Evolutionary conservation across 495 filamentous ascomycete genomes (phyloP).

Genomic region (Hyphodiscus hymeniophilus): DNA sequence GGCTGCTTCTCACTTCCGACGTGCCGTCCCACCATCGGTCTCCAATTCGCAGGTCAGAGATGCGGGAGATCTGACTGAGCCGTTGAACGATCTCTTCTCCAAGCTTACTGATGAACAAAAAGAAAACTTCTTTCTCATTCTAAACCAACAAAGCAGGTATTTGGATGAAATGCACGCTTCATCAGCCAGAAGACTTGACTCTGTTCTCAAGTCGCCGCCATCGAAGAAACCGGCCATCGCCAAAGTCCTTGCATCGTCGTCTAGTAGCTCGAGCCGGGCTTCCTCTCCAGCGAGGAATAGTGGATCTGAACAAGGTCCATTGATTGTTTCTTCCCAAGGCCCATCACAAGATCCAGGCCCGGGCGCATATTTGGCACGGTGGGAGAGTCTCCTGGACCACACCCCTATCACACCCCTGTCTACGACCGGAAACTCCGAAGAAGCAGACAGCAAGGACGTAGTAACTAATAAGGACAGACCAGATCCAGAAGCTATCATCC

Average conservation of each 20-base stretch:
- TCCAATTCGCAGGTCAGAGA: conserved; percentile 13
- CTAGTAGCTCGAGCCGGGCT: conserved; percentile 16
- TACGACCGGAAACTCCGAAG: conserved; percentile 34
- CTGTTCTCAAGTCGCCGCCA: conserved; percentile 4
- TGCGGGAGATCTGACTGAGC: conserved; percentile 35
- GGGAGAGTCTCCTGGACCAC: conserved; percentile 53
- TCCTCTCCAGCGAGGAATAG: conserved; percentile 3
- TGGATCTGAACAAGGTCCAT: conserved; percentile 5
- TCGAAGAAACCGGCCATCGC: conserved; percentile 2
- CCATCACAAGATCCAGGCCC: conserved; percentile 38
- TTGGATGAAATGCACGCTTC: conserved; percentile 37
- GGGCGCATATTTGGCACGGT: conserved; percentile 53
- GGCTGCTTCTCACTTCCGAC: conserved; percentile 32
- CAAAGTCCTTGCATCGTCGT: conserved; percentile 26
- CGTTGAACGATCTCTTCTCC: conserved; percentile 37
- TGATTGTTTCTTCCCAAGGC: not conserved
- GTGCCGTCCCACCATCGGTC: conserved; percentile 4
- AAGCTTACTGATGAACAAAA: conserved; percentile 32
- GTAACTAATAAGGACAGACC: conserved; percentile 30
- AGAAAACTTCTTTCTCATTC: conserved; percentile 26
- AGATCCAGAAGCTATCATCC: conserved; percentile 31
- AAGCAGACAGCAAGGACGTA: conserved; percentile 43
- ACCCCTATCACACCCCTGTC: conserved; percentile 48
- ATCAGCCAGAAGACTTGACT: conserved; percentile 26
- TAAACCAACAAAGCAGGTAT: conserved; percentile 47